These are phyloP conservation scores for Pseudocercospora fuligena DNA, from an alignment of 2,329 filamentous ascomycete genomes.

Conservation along the genomic window DNA sequence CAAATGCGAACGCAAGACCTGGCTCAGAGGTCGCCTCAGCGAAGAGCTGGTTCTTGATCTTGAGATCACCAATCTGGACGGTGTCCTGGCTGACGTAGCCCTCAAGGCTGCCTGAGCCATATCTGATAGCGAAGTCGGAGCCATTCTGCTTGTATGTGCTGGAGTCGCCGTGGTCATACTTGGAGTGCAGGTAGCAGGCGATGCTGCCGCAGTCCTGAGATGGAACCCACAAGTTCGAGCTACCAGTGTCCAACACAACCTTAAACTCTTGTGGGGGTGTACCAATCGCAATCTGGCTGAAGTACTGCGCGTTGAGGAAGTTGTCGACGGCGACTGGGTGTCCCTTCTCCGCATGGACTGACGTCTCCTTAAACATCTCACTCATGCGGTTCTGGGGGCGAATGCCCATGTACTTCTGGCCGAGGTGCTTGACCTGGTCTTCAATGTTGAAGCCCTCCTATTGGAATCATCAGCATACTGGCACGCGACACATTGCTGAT, in stretches of 20 bases:
- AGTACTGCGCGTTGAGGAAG: conserved; percentile 99
- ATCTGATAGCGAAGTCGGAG: conserved; percentile 86
- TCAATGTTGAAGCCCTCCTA: conserved; percentile 80
- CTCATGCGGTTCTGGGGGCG: conserved; percentile 72
- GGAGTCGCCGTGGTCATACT: conserved; percentile 90
- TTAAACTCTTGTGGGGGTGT: conserved; percentile 95
- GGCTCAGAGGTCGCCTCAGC: conserved; percentile 96
- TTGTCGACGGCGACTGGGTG: conserved; percentile 92
- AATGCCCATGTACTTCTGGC: conserved; percentile 94
- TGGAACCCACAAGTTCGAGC: conserved; percentile 98
- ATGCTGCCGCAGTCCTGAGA: conserved; percentile 90
- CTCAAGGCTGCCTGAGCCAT: conserved; percentile 91
- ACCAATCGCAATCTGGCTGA: conserved; percentile 93
- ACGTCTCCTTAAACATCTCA: conserved; percentile 78
- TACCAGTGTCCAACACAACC: conserved; percentile 97
- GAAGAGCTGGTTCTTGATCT: conserved; percentile 88
- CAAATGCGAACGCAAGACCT: conserved; percentile 95
- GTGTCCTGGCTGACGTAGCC: conserved; percentile 92
- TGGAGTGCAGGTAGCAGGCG: conserved; percentile 95
- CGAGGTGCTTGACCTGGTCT: conserved; percentile 78
- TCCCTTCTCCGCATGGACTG: conserved; percentile 66
- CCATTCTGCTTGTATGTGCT: conserved; percentile 95
- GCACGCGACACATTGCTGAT: conserved; percentile 10
- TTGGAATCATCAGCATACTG: conserved; percentile 12
- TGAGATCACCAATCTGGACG: conserved; percentile 85